Evolutionary conservation across 768 basidiomycete species (phyloP).

Genomic region (Exsudoporus frostii): DNA sequence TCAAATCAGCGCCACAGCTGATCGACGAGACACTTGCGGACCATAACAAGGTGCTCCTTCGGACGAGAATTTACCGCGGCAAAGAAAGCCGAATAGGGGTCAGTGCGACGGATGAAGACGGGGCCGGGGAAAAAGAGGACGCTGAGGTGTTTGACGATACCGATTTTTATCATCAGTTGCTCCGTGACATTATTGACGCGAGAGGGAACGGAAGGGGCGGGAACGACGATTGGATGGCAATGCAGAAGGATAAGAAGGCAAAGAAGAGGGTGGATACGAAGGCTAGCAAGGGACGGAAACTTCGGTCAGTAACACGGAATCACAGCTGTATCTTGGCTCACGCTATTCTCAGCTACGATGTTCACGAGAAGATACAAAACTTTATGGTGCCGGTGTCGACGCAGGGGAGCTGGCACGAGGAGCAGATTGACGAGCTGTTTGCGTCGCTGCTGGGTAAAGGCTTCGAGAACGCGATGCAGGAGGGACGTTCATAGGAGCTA

Average conservation of each 20-base stretch:
- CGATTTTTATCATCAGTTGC: slow-evolving; percentile 89
- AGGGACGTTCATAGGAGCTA: too few relatives aligned
- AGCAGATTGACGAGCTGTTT: slow-evolving; percentile 95
- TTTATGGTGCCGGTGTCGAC: slow-evolving; percentile 89
- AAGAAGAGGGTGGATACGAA: slow-evolving; percentile 93
- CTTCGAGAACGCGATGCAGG: slow-evolving; percentile 40
- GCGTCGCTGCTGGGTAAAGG: slow-evolving; percentile 80
- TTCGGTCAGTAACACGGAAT: slow-evolving; percentile 53
- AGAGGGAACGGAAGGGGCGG: slow-evolving; percentile 42
- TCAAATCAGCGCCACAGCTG: slow-evolving; percentile 67
- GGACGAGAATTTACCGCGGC: slow-evolving; percentile 58
- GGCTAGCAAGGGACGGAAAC: slow-evolving; percentile 91
- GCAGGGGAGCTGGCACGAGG: slow-evolving; percentile 83
- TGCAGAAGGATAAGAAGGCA: slow-evolving; percentile 66
- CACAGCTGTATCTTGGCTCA: neutral
- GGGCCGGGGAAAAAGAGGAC: slow-evolving; percentile 35
- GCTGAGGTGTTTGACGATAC: slow-evolving; percentile 77
- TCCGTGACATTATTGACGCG: slow-evolving; percentile 88
- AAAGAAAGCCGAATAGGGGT: slow-evolving; percentile 45
- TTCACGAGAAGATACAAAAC: slow-evolving; percentile 94
- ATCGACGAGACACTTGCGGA: slow-evolving; percentile 72
- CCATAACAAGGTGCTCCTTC: slow-evolving; percentile 52
- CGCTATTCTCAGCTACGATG: slow-evolving; percentile 66
- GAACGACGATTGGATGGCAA: slow-evolving; percentile 58
- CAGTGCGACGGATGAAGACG: slow-evolving; percentile 31